Evolutionary conservation across 768 basidiomycete genomes (phyloP), one percentile per base, ranked within the genome.

Genomic region (Naematelia aurantialba): DNA sequence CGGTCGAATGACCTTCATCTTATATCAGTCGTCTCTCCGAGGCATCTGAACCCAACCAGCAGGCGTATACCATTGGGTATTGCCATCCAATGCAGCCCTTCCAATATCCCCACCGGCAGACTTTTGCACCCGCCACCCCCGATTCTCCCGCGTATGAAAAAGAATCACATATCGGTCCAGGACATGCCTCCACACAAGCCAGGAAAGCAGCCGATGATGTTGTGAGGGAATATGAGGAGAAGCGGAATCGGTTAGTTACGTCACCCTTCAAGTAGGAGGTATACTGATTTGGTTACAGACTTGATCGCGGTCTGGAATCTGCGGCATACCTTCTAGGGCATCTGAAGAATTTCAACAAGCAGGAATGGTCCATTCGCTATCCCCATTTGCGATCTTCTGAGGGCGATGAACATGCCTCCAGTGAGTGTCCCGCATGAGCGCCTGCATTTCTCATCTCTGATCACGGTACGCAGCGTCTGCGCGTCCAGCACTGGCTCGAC

Each of bases 361-460:
- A 85, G 39, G 83, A 88, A 63, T 96, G 91, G 92, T 83, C 89
- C 24, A 85, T 97, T 14, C 81, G 89, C 58, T 98, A 98, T 77
- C 93, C 93, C 54, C 83, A 84, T 70, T 80, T 92, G 56, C 68
- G 76, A 48, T 48, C 67, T 3, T 25, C 47, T 4, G 65, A 67
- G 27, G 56, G 39, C 14, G 48, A 27, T 17, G 8, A 39, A 17
- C 34, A 39, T 39, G 34, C 34, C 17, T 39, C 34, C 17, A 21
- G 44, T 14, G 45, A 42, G 47, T 54, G 53, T 48, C 59, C 45
- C 58, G 59, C 24, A 39, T 58, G 54, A 17, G 61, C 14, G 25
- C n/a, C 25, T 21, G 3, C 12, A 19, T 49, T 45, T 8, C 14
- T 17, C 4, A 42, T 10, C 17, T 21, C 24, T n/a, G 25, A 53